A percentile compares a stretch with the other conserved stretches of the same genome.
These are phyloP conservation scores for Phycomyces nitens DNA, from an alignment of 192 early-diverging fungal genomes.

Conservation along the genomic window DNA sequence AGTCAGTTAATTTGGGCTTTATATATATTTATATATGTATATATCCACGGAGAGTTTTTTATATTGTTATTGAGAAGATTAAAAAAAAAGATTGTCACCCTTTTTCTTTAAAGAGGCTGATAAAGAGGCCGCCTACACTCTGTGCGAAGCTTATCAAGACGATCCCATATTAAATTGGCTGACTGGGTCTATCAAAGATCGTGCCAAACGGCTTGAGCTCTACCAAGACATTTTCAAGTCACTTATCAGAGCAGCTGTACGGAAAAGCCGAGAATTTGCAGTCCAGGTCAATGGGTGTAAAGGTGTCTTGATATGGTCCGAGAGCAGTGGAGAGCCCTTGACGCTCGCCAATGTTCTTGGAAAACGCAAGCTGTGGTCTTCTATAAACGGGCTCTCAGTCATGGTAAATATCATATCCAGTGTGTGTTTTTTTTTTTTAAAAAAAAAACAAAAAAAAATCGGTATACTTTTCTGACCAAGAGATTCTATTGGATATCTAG, in stretches of 20 bases:
- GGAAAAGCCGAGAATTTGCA: conserved; percentile 18
- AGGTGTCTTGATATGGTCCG: conserved; percentile 27
- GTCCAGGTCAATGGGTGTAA: conserved; percentile 27
- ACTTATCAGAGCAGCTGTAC: conserved; percentile 1
- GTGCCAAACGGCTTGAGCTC: neutral
- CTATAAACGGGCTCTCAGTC: neutral
- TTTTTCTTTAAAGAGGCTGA: conserved; percentile 8
- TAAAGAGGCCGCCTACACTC: conserved; percentile 17
- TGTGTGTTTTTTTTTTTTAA: too few species aligned
- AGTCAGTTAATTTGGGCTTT: neutral
- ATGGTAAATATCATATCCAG: neutral
- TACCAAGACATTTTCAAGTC: conserved; percentile 13
- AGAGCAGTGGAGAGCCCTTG: conserved; percentile 6
- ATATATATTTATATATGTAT: neutral
- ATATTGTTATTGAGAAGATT: too few species aligned
- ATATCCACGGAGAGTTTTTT: too few species aligned
- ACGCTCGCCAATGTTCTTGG: conserved; percentile 2
- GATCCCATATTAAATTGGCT: conserved; percentile 16
- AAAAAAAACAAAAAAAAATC: too few species aligned
- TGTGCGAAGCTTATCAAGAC: conserved; percentile 19
- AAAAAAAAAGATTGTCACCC: too few species aligned
- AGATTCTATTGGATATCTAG: too few species aligned
- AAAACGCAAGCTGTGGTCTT: conserved; percentile 5
- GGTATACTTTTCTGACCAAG: too few species aligned
- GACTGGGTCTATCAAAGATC: conserved; percentile 13